Conservation (phyloP, 192 early-diverging fungal species). For the Gryganskiella cystojenkinii region DNA sequence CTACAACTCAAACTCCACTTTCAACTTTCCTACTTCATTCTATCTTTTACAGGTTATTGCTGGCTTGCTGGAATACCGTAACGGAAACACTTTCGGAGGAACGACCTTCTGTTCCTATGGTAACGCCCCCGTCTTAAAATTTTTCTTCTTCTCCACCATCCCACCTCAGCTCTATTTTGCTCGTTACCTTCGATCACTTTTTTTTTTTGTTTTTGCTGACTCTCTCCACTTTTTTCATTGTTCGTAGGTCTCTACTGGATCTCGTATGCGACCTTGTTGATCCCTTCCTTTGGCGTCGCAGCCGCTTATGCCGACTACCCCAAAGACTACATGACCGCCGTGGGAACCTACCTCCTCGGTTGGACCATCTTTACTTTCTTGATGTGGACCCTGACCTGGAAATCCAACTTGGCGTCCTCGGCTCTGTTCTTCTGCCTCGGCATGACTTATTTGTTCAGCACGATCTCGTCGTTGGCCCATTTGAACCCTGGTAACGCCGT, state of each 20-base stretch:
- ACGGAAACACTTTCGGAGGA: slow-evolving; percentile 46
- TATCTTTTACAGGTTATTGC: slow-evolving; percentile 22
- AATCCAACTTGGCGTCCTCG: slow-evolving; percentile 59
- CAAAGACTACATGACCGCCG: slow-evolving; percentile 54
- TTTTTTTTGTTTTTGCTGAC: background rate
- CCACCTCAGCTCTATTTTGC: too few species aligned
- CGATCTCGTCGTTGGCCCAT: slow-evolving; percentile 54
- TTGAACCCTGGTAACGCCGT: slow-evolving; percentile 54
- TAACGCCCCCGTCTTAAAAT: background rate
- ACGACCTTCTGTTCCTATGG: slow-evolving; percentile 45
- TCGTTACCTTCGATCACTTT: too few species aligned
- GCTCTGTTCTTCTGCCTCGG: slow-evolving; percentile 56
- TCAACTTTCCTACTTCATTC: background rate
- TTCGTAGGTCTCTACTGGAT: slow-evolving; percentile 63
- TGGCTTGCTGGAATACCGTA: slow-evolving; percentile 34
- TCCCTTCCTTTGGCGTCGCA: slow-evolving; percentile 61
- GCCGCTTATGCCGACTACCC: slow-evolving; percentile 45
- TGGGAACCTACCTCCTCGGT: slow-evolving; percentile 59
- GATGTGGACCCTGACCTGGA: slow-evolving; percentile 58
- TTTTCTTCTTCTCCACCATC: background rate
- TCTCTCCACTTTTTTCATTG: background rate
- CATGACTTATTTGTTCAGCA: slow-evolving; percentile 53
- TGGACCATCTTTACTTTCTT: slow-evolving; percentile 66
- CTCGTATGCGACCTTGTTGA: slow-evolving; percentile 58
- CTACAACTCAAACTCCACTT: background rate